Evolutionary conservation across 495 filamentous ascomycete genomes (phyloP).

Genomic region (Hypoxylon intermedium): DNA sequence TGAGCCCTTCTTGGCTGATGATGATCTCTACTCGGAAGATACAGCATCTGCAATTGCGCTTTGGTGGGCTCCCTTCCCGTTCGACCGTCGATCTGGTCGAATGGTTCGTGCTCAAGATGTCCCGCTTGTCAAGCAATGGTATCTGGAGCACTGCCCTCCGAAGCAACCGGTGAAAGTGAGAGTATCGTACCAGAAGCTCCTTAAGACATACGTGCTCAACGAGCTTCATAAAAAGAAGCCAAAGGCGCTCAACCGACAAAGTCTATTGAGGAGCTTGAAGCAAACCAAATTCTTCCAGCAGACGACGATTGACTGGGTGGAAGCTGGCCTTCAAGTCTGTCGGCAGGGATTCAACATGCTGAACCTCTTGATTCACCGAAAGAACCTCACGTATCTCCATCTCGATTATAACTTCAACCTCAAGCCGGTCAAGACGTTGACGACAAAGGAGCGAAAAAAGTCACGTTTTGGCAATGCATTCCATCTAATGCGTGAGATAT

Average conservation of each 20-base stretch:
- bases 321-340: slow-evolving; percentile 97
- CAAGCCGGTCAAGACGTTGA: slow-evolving; percentile 98
- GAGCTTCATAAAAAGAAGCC: slow-evolving; percentile 93
- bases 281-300: slow-evolving; percentile 99
- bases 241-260: slow-evolving; percentile 95
- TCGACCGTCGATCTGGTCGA: slow-evolving; percentile 93
- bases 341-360: slow-evolving; percentile 99
- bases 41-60: slow-evolving; percentile 91
- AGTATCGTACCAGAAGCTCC: slow-evolving; percentile 98
- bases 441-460: slow-evolving; percentile 99
- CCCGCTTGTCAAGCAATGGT: slow-evolving; percentile 97
- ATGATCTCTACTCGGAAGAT: slow-evolving; percentile 88
- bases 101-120: slow-evolving; percentile 98
- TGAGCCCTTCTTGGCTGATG: slow-evolving; percentile 87
- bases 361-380: slow-evolving; percentile 95
- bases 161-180: slow-evolving; percentile 93
- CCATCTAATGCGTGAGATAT: slow-evolving; percentile 98
- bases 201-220: slow-evolving; percentile 97
- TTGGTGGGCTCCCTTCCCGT: slow-evolving; percentile 99
- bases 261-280: slow-evolving; percentile 86
- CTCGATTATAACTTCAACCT: slow-evolving; percentile 99
- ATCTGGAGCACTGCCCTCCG: slow-evolving; percentile 91
- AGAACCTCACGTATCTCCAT: slow-evolving; percentile 98
- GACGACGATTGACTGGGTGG: slow-evolving; percentile 99
- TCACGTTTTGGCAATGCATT: slow-evolving; percentile 99